A percentile compares a stretch with the other conserved stretches of the same genome.
These are phyloP conservation scores for Penicillium maclennaniae DNA, from an alignment of 495 filamentous ascomycete species.

Conservation along the genomic window DNA sequence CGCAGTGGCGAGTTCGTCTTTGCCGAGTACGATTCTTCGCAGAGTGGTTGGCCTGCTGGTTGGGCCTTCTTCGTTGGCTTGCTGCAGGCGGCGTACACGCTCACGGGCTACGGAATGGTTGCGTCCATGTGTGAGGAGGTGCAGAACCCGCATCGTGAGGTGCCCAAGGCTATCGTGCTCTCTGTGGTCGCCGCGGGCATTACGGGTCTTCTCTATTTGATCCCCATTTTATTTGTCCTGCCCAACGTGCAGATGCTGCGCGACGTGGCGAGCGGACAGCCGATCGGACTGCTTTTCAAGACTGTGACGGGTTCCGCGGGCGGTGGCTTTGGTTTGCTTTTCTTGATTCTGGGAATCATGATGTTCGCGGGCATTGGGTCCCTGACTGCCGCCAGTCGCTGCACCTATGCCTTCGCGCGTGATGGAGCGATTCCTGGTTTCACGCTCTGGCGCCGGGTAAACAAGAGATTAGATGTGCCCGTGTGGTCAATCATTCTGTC, in stretches of 20 bases:
- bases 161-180: conserved; percentile 67
- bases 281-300: conserved; percentile 35
- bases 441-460: conserved; percentile 57
- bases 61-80: conserved; percentile 61
- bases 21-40: conserved; percentile 54
- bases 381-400: conserved; percentile 69
- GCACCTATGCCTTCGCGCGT: conserved; percentile 74
- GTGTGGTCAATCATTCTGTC: conserved; percentile 56
- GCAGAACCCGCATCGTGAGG: conserved; percentile 62
- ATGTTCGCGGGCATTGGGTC: conserved; percentile 67
- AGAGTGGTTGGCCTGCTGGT: conserved; percentile 58
- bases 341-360: conserved; percentile 70
- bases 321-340: conserved; percentile 69
- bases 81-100: conserved; percentile 56
- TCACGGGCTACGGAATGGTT: conserved; percentile 57
- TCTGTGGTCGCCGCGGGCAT: conserved; percentile 65
- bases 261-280: conserved; percentile 57
- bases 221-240: conserved; percentile 64
- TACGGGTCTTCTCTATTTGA: conserved; percentile 66
- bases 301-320: conserved; percentile 33
- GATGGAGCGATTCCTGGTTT: conserved; percentile 64
- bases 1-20: conserved; percentile 58
- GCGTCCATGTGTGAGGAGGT: conserved; percentile 66
- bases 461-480: conserved; percentile 53
- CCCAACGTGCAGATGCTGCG: conserved; percentile 49